Conservation (phyloP, 2,329 filamentous ascomycete species). For the Diaporthe vaccinii region DNA sequence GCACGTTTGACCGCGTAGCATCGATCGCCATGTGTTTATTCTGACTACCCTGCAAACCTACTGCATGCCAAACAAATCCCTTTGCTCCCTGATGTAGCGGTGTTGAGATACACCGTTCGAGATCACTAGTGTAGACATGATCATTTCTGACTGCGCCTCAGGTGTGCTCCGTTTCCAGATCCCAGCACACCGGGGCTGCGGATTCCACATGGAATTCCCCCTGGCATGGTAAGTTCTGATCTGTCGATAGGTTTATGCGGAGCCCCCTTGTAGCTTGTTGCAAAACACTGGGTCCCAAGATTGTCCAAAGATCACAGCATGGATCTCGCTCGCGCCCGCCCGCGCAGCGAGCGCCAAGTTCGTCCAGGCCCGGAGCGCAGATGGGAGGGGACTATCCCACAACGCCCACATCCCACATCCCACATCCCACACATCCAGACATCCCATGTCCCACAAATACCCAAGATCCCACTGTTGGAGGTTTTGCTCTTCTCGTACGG, state of each 20-base stretch:
- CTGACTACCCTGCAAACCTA: neutral
- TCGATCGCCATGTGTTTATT: neutral
- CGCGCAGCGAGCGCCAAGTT: conserved; percentile 9
- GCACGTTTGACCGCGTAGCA: neutral
- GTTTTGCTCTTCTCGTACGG: conserved; percentile 2
- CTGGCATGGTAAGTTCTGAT: conserved; percentile 13
- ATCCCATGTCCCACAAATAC: neutral
- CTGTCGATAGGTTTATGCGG: conserved; percentile 6
- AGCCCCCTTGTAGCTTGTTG: neutral
- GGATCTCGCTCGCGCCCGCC: conserved; percentile 17
- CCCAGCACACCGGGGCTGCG: neutral
- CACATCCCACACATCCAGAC: neutral
- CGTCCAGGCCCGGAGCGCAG: neutral
- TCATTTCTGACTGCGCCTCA: neutral
- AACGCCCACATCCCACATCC: neutral
- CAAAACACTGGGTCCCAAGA: neutral
- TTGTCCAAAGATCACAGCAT: neutral
- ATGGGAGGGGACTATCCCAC: neutral
- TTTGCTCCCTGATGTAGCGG: neutral
- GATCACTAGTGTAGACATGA: too few species aligned
- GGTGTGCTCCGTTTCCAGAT: too few species aligned
- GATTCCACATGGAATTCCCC: conserved; percentile 12
- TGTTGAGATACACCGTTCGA: neutral
- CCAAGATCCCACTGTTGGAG: neutral
- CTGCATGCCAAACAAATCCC: neutral